Base-by-base conservation (phyloP, 1,284 basidiomycete genomes). In the Cutaneotrichosporon sp. region DNA sequence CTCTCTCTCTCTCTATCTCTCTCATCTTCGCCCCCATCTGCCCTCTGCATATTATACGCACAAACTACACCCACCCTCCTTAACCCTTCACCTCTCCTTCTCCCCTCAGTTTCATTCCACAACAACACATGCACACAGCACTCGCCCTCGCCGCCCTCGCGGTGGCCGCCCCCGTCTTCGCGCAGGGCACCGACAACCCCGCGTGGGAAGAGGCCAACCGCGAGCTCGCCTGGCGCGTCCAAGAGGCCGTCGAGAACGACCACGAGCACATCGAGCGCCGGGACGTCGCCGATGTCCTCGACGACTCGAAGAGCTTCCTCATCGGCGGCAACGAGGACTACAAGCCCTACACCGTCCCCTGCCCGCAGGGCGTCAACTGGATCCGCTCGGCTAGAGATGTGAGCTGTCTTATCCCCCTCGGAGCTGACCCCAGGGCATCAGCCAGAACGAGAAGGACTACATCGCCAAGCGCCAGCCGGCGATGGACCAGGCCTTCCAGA, bases 331-430 rank as follows among this genome's bases (percentile, higher is more conserved):
- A 38, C 38, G 59, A 55, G 31, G 67, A 69, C 1, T 80, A 78
- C 65, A 69, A 69, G 3, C 79, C 79, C 4, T 77, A 74, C 58
- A 56, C 70, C 29, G 71, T 77, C 22, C 63, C 69, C 9, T 80
- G 79, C 63, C 78, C 77, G 0, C 63, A 64, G 9, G 36, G 24
- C 45, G 49, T 65, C 24, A 75, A 70, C 3, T 80, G 74, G 75
- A 68, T 79, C 42, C 68, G 79, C 56, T 54, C 61, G 1, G 67
- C 75, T n/a, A 68, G 63, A 24, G 64, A 66, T n/a, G 74, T 77
- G 59, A 67, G 75, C 68, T 61, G 2, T 42, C 34, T 16, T 14
- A 36, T 1, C n/a, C n/a, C 18, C 29, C 16, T 5, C 38, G n/a
- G 13, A 9, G 16, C 54, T 55, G n/a, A 50, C 46, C 22, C 9